Percentiles rank a stretch among this genome's conserved stretches.
Conservation (phyloP, 169 alveolate species). For the Plasmodium vinckei region DNA sequence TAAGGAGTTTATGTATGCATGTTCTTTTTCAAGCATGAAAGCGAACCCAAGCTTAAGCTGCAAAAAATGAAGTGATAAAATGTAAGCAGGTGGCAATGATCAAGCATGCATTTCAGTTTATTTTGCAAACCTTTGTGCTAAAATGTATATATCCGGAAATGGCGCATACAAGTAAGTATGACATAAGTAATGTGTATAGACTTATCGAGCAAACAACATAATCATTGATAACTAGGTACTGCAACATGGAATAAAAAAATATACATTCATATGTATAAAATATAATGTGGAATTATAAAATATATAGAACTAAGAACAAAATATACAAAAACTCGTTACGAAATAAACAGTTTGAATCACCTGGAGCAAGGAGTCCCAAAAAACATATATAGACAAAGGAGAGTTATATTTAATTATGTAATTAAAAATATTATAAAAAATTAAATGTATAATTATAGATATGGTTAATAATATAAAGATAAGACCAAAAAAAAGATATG, state of each 20-base stretch:
- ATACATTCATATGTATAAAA: neutral
- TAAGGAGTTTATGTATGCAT: constrained; percentile 29
- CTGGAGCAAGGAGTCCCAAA: constrained; percentile 19
- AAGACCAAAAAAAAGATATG: constrained; percentile 9
- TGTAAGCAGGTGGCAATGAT: too few species aligned
- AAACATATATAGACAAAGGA: neutral
- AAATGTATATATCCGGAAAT: constrained; percentile 29
- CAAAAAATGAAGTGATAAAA: neutral
- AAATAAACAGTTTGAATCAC: constrained; percentile 6
- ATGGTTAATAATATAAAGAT: constrained; percentile 6
- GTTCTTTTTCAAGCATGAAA: constrained; percentile 26
- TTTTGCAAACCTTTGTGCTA: constrained; percentile 27
- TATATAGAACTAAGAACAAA: neutral
- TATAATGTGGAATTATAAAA: neutral
- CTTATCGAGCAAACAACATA: constrained; percentile 2
- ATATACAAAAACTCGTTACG: neutral
- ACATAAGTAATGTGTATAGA: constrained; percentile 2
- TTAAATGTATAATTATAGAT: constrained; percentile 18
- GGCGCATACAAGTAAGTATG: constrained; percentile 46
- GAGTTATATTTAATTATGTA: too few species aligned
- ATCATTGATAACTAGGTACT: constrained; percentile 3
- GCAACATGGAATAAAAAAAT: neutral
- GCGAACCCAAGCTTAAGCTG: constrained; percentile 34
- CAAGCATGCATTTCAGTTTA: neutral
- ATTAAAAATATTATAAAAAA: neutral